Evolutionary conservation across 75 land plant genomes (phyloP), one percentile per base, ranked within the genome.

Genomic region (Picea sitchensis): DNA sequence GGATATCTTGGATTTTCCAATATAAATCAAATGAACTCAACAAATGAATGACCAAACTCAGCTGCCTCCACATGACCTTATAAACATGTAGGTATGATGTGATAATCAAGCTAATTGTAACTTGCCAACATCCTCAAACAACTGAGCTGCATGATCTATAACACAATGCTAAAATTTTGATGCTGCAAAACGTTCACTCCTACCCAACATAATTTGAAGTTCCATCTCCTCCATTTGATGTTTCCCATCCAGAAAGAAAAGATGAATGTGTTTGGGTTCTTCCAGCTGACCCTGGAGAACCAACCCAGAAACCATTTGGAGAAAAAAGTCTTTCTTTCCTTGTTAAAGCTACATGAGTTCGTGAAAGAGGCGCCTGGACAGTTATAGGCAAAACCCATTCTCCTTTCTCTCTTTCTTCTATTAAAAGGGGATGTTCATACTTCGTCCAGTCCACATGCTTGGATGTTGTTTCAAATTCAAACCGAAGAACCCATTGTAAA

Each of bases 321-420:
- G 91, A 77, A 23, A 83, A 79, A 18, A 81, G 68, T 76, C 81
- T 92, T 47, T 87, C 89, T 78, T 76, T 92, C 82, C 85, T 87
- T n/a, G 79, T 65, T 56, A 80, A 84, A 4, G 87, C 83, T 69
- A 85, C 77, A 63, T 84, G 63, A 41, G 82, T 78, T 54, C 88
- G 68, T 26, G 90, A 83, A 14, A 91, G 86, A 73, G 94, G 93
- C 0, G 99, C 92, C 85, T 91, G 90, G n/a, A 96, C 99, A 8
- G 82, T 86, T 36, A 96, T 87, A 63, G 99, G 99, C 78, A 96
- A 87, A 76, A 89, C 79, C 99, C 99, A 96, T 32, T 96, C 99
- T 31, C 94, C 90, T 84, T 86, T 92, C 34, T 91, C 93, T 82
- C 99, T 85, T 69, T 88, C 88, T 60, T 94, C 94, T 44, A 91